A percentile compares a stretch with the other conserved stretches of the same genome.
phyloP scores from a whole-genome alignment of 2,329 filamentous ascomycete species.

The Albophoma yamanashiensis region DNA sequence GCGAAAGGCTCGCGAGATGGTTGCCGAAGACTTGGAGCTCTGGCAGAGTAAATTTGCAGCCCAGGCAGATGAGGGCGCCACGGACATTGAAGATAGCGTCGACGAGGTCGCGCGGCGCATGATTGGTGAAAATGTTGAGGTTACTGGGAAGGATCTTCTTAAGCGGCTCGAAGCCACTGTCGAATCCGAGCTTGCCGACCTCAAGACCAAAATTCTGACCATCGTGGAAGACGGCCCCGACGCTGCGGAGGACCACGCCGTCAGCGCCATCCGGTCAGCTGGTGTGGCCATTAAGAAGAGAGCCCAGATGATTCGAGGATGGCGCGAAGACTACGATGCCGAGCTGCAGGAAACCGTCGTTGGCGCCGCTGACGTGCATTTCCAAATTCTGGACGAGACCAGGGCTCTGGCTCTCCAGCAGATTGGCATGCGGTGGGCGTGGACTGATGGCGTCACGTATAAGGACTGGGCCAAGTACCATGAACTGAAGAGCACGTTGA shows the following conservation, averaged over 20 bases:
- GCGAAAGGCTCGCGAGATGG: slow-evolving; percentile 51
- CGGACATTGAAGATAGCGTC: slow-evolving; percentile 61
- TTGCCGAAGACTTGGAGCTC: slow-evolving; percentile 65
- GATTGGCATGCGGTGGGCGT: slow-evolving; percentile 90
- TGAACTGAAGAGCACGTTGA: slow-evolving; percentile 70
- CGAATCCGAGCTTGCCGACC: slow-evolving; percentile 48
- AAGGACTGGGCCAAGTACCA: slow-evolving; percentile 97
- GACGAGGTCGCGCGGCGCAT: slow-evolving; percentile 44
- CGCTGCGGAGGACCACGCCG: slow-evolving; percentile 30
- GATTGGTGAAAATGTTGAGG: slow-evolving; percentile 53
- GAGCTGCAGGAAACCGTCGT: slow-evolving; percentile 60
- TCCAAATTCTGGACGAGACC: slow-evolving; percentile 73
- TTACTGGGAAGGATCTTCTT: slow-evolving; percentile 56
- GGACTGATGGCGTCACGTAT: slow-evolving; percentile 91
- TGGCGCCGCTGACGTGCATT: slow-evolving; percentile 66
- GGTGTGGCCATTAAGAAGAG: slow-evolving; percentile 66
- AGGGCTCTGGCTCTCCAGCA: slow-evolving; percentile 79
- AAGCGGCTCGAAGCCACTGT: slow-evolving; percentile 57
- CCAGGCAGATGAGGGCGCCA: slow-evolving; percentile 70
- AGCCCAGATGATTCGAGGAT: slow-evolving; percentile 66
- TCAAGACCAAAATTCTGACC: slow-evolving; percentile 58
- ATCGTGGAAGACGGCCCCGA: slow-evolving; percentile 40
- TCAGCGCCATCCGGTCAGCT: slow-evolving; percentile 48
- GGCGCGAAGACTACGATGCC: slow-evolving; percentile 62
- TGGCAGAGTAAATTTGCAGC: slow-evolving; percentile 87